Evolutionary conservation across 2,329 filamentous ascomycete species (phyloP), one percentile per base, ranked within the genome.

Genomic region (Nemania sp.): DNA sequence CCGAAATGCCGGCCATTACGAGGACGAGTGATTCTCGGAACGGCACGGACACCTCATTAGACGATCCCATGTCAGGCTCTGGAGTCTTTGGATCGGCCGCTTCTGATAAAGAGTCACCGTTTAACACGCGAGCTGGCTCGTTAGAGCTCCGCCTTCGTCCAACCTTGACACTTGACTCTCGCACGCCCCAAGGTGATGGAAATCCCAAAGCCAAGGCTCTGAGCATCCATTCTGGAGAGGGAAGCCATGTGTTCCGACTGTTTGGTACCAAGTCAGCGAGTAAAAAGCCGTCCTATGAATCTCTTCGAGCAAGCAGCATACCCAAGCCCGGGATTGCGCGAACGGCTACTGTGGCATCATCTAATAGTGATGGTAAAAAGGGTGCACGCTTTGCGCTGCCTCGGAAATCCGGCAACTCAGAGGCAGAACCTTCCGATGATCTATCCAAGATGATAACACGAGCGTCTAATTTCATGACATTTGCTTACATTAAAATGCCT

Each of bases 401-500:
- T 64, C 73, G 80, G 62, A 72, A 79, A 69, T 74, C 79, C 62
- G 70, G 72, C 52, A 67, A 79, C 44, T 61, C 68, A 53, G 82
- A 84, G 45, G 82, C 87, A 50, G 82, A 84, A 55, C 81, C 84
- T 5, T 88, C 88, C 1, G 94, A 99, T 68, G 95, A 99, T 68
- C 78, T 99, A 36, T 94, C 91, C 9, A 91, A 95, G 75, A 99
- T 99, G 94, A 93, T 99, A 73, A 86, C 84, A 49, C 88, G 94
- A 24, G 94, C 94, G 3, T 96, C 90, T 53, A 96, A 92, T 70
- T 99, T 95, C 75, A 97, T 97, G 91, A 97, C 94, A 0, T 86
- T 99, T 57, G 88, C 93, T 2, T 92, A 96, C 71, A 91, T 99
- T 72, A 94, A 91, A 72, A 90, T 99, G 67, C 91, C 92, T 2